Percentiles rank a stretch among this genome's conserved stretches.
Conservation (phyloP, 2,329 filamentous ascomycete genomes). For the Colletotrichum spaethianum region DNA sequence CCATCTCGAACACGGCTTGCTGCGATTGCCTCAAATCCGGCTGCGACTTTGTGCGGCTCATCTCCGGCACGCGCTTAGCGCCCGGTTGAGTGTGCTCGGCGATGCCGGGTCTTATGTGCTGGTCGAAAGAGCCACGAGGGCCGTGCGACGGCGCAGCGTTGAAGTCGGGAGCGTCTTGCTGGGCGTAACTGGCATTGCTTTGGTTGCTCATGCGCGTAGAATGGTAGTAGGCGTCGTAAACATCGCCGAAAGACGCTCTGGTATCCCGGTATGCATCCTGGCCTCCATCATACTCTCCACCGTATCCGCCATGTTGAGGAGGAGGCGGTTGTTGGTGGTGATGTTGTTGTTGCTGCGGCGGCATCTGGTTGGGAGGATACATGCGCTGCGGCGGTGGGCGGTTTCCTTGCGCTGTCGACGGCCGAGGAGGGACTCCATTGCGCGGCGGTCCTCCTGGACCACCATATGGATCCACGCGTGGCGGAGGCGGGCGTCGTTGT, state of each 20-base stretch:
- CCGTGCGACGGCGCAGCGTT: conserved; percentile 49
- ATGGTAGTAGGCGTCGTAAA: conserved; percentile 46
- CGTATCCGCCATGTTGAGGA: conserved; percentile 43
- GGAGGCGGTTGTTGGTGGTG: conserved; percentile 46
- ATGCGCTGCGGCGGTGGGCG: conserved; percentile 67
- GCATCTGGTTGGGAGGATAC: conserved; percentile 62
- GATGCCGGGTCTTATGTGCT: conserved; percentile 58
- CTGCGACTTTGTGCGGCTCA: conserved; percentile 76
- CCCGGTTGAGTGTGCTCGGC: conserved; percentile 62
- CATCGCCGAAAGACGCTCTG: conserved; percentile 45
- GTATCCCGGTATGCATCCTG: conserved; percentile 51
- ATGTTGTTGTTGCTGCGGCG: conserved; percentile 40
- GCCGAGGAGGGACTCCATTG: conserved; percentile 64
- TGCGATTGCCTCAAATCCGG: conserved; percentile 76
- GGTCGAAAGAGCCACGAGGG: conserved; percentile 62
- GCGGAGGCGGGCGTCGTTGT: conserved; percentile 54
- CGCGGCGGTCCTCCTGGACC: conserved; percentile 54
- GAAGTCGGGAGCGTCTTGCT: conserved; percentile 57
- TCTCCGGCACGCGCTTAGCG: conserved; percentile 65
- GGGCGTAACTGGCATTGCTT: conserved; percentile 42
- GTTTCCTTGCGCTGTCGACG: conserved; percentile 68
- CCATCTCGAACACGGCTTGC: conserved; percentile 82
- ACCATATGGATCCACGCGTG: conserved; percentile 55
- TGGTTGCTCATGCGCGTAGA: conserved; percentile 46
- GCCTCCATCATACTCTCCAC: conserved; percentile 49